Evolutionary conservation across 306 rosid genomes (phyloP).

Genomic region (Citrullus colocynthis): DNA sequence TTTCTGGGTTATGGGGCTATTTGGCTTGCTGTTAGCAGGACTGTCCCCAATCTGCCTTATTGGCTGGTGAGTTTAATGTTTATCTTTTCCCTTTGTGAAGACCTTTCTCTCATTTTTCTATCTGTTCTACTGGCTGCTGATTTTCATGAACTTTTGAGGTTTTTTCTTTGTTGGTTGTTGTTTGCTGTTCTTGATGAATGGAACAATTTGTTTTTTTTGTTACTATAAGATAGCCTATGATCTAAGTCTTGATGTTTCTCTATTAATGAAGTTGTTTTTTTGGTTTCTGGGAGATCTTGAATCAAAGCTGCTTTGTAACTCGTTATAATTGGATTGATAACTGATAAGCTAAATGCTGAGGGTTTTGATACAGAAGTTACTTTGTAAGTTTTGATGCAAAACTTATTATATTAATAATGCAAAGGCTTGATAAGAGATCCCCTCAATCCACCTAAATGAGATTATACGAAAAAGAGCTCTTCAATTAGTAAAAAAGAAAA

Average conservation of each 20-base stretch:
- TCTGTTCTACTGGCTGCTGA: neutral
- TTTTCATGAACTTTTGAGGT: neutral
- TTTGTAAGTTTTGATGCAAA: neutral
- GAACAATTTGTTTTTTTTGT: neutral
- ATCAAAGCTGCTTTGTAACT: neutral
- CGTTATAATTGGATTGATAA: neutral
- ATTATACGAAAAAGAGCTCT: neutral
- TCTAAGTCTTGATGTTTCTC: neutral
- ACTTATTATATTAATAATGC: neutral
- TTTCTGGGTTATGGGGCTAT: conserved; percentile 63
- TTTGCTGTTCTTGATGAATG: neutral
- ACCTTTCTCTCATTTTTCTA: neutral
- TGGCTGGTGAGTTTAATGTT: conserved; percentile 28
- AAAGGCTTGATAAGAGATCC: neutral
- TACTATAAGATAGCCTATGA: neutral
- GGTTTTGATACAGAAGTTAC: neutral
- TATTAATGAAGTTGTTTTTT: neutral
- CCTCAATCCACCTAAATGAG: neutral
- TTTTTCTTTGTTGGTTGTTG: neutral
- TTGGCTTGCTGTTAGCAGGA: conserved; percentile 50
- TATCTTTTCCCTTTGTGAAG: neutral
- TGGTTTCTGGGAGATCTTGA: neutral
- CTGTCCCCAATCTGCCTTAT: conserved; percentile 42
- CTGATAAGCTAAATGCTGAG: neutral
- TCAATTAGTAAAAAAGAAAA: neutral